These are phyloP conservation scores for Coniferiporia weirii DNA, from an alignment of 1,284 basidiomycete genomes.

Conservation along the genomic window DNA sequence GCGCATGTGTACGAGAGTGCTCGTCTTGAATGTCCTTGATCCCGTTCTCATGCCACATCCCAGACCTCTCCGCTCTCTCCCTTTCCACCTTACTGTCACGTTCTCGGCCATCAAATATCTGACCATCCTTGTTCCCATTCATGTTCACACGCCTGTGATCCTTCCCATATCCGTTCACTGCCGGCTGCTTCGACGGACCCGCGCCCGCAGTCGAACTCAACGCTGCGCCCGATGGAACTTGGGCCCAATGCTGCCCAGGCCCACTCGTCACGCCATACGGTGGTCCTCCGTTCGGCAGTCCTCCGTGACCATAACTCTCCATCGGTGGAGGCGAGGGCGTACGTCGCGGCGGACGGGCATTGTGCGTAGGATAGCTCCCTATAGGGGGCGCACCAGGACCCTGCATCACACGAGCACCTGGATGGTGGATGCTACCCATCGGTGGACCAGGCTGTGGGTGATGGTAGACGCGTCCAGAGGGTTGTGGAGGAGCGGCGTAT, in stretches of 20 bases:
- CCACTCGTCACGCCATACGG: slow-evolving; percentile 16
- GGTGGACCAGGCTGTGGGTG: slow-evolving; percentile 6
- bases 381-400: slow-evolving; percentile 12
- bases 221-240: neutral
- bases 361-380: slow-evolving; percentile 6
- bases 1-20: slow-evolving; percentile 7
- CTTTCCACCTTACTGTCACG: slow-evolving; percentile 15
- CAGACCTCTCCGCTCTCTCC: slow-evolving; percentile 15
- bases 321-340: slow-evolving; percentile 11
- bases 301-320: slow-evolving; percentile 13
- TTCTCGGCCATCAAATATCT: slow-evolving; percentile 10
- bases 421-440: slow-evolving; percentile 16
- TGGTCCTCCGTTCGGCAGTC: slow-evolving; percentile 10
- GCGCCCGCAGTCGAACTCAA: slow-evolving; percentile 7
- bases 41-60: slow-evolving; percentile 17
- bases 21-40: slow-evolving; percentile 13
- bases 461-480: slow-evolving; percentile 10
- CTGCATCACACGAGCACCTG: slow-evolving; percentile 9
- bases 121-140: slow-evolving; percentile 8
- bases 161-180: slow-evolving; percentile 19
- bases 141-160: neutral
- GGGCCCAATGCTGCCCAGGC: slow-evolving; percentile 18
- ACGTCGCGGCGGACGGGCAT: slow-evolving; percentile 10
- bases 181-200: slow-evolving; percentile 16
- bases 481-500: slow-evolving; percentile 10